Evolutionary conservation across 2,329 filamentous ascomycete genomes (phyloP).

Genomic region (Proliferodiscus dingleyae): DNA sequence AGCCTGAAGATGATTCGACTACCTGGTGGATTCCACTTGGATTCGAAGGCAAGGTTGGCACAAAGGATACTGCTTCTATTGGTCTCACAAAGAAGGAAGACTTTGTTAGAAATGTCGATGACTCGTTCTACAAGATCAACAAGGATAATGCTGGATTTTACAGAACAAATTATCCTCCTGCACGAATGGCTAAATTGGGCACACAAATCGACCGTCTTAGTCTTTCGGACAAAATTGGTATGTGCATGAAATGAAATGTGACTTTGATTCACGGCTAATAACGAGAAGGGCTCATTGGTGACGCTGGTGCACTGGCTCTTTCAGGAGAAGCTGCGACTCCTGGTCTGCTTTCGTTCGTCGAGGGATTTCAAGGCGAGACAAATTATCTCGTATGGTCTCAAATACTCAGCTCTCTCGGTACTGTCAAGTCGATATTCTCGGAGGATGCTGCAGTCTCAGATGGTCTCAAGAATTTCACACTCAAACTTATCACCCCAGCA

Average conservation of each 20-base stretch:
- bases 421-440: slow-evolving; percentile 79
- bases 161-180: slow-evolving; percentile 87
- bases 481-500: slow-evolving; percentile 70
- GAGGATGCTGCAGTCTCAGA: slow-evolving; percentile 67
- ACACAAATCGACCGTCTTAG: slow-evolving; percentile 70
- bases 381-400: slow-evolving; percentile 90
- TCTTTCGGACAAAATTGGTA: slow-evolving; percentile 84
- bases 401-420: slow-evolving; percentile 69
- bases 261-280: not conserved
- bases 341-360: slow-evolving; percentile 74
- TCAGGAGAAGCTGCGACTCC: slow-evolving; percentile 80
- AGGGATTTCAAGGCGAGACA: slow-evolving; percentile 76
- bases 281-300: slow-evolving; percentile 62
- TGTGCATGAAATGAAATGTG: too few relatives aligned
- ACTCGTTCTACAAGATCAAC: slow-evolving; percentile 91
- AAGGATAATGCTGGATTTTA: slow-evolving; percentile 85
- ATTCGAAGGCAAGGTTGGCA: slow-evolving; percentile 68
- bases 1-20: slow-evolving; percentile 84
- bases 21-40: slow-evolving; percentile 94
- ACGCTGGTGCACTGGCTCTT: slow-evolving; percentile 82
- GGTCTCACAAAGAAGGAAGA: slow-evolving; percentile 73
- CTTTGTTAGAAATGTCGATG: slow-evolving; percentile 68
- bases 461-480: slow-evolving; percentile 71
- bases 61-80: slow-evolving; percentile 56
- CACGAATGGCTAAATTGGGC: slow-evolving; percentile 74